Evolutionary conservation across 495 filamentous ascomycete genomes (phyloP).

Genomic region (Cairneyella variabilis): DNA sequence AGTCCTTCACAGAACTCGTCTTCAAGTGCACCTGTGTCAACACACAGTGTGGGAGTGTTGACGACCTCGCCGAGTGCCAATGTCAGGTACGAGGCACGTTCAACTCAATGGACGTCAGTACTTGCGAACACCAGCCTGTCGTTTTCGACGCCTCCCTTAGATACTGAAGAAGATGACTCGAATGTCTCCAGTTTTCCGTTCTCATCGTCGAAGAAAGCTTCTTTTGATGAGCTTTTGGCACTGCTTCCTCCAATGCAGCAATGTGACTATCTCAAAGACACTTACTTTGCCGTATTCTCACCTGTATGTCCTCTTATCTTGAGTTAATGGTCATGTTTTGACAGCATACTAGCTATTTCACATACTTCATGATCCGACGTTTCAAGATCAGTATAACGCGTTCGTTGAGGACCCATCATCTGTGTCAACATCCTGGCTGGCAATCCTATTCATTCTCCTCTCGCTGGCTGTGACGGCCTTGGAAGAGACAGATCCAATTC

Average conservation of each 20-base stretch:
- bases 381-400: constrained; percentile 42
- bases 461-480: constrained; percentile 41
- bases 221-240: constrained; percentile 3
- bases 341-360: constrained; percentile 13
- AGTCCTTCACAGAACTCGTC: neutral
- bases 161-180: neutral
- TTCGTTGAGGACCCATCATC: constrained; percentile 41
- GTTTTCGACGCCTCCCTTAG: neutral
- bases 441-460: constrained; percentile 42
- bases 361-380: constrained; percentile 46
- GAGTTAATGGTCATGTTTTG: neutral
- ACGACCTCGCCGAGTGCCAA: constrained; percentile 1
- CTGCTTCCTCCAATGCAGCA: constrained; percentile 12
- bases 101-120: constrained; percentile 10
- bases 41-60: constrained; percentile 1
- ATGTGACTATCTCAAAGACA: constrained; percentile 12
- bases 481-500: constrained; percentile 39
- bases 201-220: neutral
- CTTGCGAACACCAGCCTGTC: constrained; percentile 13
- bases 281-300: constrained; percentile 10
- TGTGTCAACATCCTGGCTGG: constrained; percentile 39
- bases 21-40: neutral
- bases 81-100: constrained; percentile 4
- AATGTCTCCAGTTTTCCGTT: constrained; percentile 1
- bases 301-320: neutral